Conservation (phyloP, 2,329 filamentous ascomycete genomes). For the Bimuria novae-zelandiae region DNA sequence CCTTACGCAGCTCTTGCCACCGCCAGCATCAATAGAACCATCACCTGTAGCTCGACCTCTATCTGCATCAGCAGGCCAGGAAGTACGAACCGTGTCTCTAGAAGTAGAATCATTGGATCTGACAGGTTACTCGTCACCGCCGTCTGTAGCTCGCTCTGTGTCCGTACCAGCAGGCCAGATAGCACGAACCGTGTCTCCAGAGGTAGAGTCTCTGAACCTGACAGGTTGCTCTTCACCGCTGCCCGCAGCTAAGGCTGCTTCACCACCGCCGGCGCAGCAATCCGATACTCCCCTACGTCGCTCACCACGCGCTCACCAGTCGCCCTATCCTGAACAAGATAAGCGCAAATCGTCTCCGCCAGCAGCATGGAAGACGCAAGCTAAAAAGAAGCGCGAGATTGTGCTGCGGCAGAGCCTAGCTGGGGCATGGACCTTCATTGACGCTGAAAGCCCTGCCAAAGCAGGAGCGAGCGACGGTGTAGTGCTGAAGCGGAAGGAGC, state of each 20-base stretch:
- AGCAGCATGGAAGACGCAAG: slow-evolving; percentile 36
- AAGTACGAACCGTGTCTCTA: too few relatives aligned
- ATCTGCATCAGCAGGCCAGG: too few relatives aligned
- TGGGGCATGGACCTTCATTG: slow-evolving; percentile 40
- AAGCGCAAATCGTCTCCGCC: slow-evolving; percentile 18
- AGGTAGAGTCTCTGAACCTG: slow-evolving; percentile 9
- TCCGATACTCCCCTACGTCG: slow-evolving; percentile 17
- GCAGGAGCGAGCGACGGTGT: neutral
- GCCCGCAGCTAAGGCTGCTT: neutral
- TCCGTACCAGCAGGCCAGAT: too few relatives aligned
- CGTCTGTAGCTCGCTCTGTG: too few relatives aligned
- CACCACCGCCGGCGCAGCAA: neutral
- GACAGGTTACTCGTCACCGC: too few relatives aligned
- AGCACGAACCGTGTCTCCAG: slow-evolving; percentile 16
- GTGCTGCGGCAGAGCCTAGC: slow-evolving; percentile 37
- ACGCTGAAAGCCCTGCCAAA: slow-evolving; percentile 24
- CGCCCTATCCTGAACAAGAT: slow-evolving; percentile 7
- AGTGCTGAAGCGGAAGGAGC: slow-evolving; percentile 29
- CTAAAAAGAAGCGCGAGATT: slow-evolving; percentile 38
- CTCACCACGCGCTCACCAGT: slow-evolving; percentile 26
- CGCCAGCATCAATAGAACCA: neutral
- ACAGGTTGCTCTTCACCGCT: slow-evolving; percentile 10
- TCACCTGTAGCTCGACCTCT: too few relatives aligned
- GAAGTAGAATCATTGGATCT: too few relatives aligned
- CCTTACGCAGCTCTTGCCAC: neutral